Evolutionary conservation across 148 eudicot genomes (phyloP).

Genomic region (Nepenthes gracilis): DNA sequence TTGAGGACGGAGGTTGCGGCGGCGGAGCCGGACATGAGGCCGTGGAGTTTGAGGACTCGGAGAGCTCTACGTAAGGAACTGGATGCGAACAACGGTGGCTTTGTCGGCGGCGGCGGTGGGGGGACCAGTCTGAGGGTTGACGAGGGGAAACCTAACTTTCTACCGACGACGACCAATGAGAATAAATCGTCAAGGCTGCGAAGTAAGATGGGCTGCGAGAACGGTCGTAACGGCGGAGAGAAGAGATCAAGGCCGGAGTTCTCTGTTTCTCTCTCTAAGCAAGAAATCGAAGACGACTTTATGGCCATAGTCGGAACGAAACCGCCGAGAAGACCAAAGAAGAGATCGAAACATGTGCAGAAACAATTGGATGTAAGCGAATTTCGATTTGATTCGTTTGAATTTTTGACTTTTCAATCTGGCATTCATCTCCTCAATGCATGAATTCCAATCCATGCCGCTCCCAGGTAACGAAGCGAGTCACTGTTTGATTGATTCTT

Average conservation of each 20-base stretch:
- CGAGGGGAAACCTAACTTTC: constrained; percentile 5
- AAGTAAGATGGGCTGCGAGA: constrained; percentile 4
- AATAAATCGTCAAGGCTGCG: constrained; percentile 13
- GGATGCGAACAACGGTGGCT: constrained; percentile 4
- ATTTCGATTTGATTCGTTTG: background rate
- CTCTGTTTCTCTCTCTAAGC: constrained; percentile 24
- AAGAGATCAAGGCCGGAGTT: constrained; percentile 25
- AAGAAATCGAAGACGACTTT: constrained; percentile 41
- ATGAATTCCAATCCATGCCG: background rate
- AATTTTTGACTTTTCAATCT: background rate
- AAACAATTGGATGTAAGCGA: constrained; percentile 37
- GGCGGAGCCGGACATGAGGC: constrained; percentile 14
- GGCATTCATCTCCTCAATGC: background rate
- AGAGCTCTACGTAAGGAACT: constrained; percentile 27
- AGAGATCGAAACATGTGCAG: constrained; percentile 33
- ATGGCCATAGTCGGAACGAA: constrained; percentile 21
- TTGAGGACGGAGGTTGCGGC: constrained; percentile 4
- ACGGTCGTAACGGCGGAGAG: background rate
- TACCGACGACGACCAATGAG: constrained; percentile 13
- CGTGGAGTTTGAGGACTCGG: constrained; percentile 47
- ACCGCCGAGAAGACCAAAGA: constrained; percentile 38
- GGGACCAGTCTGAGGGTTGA: constrained; percentile 13
- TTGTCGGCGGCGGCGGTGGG: constrained; percentile 3
- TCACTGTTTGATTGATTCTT: constrained; percentile 14
- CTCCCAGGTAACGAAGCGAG: background rate